Percentiles rank a stretch among this genome's conserved stretches.
Conservation (phyloP, 139 green algal species). For the Chlorella sp. region DNA sequence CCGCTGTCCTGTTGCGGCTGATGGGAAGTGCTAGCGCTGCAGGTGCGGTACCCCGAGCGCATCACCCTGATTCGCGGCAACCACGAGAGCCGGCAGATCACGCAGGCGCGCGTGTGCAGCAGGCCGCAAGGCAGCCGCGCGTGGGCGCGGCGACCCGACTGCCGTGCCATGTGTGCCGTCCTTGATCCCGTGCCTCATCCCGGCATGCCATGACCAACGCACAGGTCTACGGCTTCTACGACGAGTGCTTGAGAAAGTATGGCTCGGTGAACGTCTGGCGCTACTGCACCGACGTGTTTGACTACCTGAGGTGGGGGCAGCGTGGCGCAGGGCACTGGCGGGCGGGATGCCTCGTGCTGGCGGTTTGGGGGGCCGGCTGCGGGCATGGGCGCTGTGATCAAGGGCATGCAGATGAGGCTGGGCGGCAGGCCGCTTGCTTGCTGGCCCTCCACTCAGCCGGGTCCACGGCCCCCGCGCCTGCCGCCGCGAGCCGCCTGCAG, state of each 20-base stretch:
- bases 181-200: not conserved
- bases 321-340: too few species aligned
- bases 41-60: conserved; percentile 92
- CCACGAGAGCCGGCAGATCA: conserved; percentile 98
- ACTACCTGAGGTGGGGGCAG: conserved; percentile 87
- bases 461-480: too few species aligned
- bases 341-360: too few species aligned
- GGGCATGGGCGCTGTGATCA: too few species aligned
- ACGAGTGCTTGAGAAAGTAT: conserved; percentile 99
- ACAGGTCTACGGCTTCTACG: conserved; percentile 98
- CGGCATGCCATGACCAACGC: not conserved
- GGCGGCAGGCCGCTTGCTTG: too few species aligned
- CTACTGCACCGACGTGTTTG: conserved; percentile 99
- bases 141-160: too few species aligned
- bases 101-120: conserved; percentile 64
- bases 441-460: too few species aligned
- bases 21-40: too few species aligned
- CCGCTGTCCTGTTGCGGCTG: too few species aligned
- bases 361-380: too few species aligned
- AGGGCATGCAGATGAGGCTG: too few species aligned
- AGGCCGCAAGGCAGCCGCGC: not conserved
- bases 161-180: not conserved
- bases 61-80: conserved; percentile 98
- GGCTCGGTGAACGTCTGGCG: conserved; percentile 96
- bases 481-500: conserved; percentile 28